These are phyloP conservation scores for Hepatocystis sp. DNA, from an alignment of 169 alveolate species.

Conservation along the genomic window DNA sequence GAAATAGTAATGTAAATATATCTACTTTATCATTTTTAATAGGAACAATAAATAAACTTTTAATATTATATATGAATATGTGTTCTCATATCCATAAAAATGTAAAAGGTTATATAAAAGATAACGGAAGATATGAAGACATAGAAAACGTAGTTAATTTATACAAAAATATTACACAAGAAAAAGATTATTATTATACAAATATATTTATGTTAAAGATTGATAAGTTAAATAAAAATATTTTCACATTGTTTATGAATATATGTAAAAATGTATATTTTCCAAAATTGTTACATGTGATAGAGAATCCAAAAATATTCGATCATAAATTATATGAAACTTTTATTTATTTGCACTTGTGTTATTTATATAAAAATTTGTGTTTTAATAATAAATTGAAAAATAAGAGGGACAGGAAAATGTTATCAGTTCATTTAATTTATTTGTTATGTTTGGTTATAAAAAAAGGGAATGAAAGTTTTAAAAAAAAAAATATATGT, in stretches of 20 bases:
- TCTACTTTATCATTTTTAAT: slow-evolving; percentile 7
- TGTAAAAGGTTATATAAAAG: neutral
- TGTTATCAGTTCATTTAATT: slow-evolving; percentile 5
- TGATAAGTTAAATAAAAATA: slow-evolving; percentile 2
- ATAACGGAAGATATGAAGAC: slow-evolving; percentile 12
- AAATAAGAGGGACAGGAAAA: slow-evolving; percentile 11
- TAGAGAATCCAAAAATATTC: neutral
- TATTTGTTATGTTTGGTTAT: neutral
- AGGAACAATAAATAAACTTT: slow-evolving; percentile 8
- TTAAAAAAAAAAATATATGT: slow-evolving; percentile 21
- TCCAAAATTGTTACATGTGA: slow-evolving; percentile 3
- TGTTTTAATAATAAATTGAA: slow-evolving; percentile 15
- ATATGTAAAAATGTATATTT: slow-evolving; percentile 45
- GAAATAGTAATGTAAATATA: neutral
- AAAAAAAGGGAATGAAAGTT: neutral
- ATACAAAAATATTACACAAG: neutral
- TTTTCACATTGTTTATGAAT: slow-evolving; percentile 14
- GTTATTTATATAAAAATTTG: slow-evolving; percentile 11
- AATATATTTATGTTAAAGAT: slow-evolving; percentile 23
- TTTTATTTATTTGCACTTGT: slow-evolving; percentile 33
- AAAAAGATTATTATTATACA: slow-evolving; percentile 1
- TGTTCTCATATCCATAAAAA: slow-evolving; percentile 14
- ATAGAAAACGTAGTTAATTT: slow-evolving; percentile 4
- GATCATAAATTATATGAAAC: neutral
- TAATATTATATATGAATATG: slow-evolving; percentile 12